Evolutionary conservation across 169 alveolate species (phyloP).

Genomic region (Cryptosporidium bovis): DNA sequence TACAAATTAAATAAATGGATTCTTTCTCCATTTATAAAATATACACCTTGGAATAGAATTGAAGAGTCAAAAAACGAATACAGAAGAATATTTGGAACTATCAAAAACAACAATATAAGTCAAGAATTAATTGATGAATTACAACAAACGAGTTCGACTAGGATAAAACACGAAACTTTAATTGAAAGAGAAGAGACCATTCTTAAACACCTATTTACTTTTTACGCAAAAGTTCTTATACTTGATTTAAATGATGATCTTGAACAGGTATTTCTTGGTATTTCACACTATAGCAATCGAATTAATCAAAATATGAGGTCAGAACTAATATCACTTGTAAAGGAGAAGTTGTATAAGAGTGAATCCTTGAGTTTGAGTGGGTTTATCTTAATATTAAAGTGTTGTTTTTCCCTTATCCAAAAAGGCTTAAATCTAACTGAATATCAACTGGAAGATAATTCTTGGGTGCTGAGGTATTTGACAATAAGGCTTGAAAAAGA

Average conservation of each 20-base stretch:
- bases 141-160: slow-evolving; percentile 50
- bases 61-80: slow-evolving; percentile 56
- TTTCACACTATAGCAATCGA: slow-evolving; percentile 61
- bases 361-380: slow-evolving; percentile 17
- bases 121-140: slow-evolving; percentile 46
- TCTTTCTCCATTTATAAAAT: slow-evolving; percentile 46
- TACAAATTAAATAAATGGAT: slow-evolving; percentile 40
- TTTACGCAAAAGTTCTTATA: slow-evolving; percentile 45
- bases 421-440: slow-evolving; percentile 44
- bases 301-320: slow-evolving; percentile 33
- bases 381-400: slow-evolving; percentile 3
- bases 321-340: slow-evolving; percentile 27
- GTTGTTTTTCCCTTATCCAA: slow-evolving; percentile 46
- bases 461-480: slow-evolving; percentile 49
- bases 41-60: slow-evolving; percentile 72
- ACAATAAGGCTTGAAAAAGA: slow-evolving; percentile 46
- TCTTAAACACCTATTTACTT: slow-evolving; percentile 48
- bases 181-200: slow-evolving; percentile 59
- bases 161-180: slow-evolving; percentile 46
- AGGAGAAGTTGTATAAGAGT: slow-evolving; percentile 20
- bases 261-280: slow-evolving; percentile 50
- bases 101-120: background rate
- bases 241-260: slow-evolving; percentile 36
- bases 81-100: slow-evolving; percentile 45
- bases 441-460: slow-evolving; percentile 40